Evolutionary conservation across 2,329 filamentous ascomycete genomes (phyloP).

Genomic region (Fusarium avenaceum): DNA sequence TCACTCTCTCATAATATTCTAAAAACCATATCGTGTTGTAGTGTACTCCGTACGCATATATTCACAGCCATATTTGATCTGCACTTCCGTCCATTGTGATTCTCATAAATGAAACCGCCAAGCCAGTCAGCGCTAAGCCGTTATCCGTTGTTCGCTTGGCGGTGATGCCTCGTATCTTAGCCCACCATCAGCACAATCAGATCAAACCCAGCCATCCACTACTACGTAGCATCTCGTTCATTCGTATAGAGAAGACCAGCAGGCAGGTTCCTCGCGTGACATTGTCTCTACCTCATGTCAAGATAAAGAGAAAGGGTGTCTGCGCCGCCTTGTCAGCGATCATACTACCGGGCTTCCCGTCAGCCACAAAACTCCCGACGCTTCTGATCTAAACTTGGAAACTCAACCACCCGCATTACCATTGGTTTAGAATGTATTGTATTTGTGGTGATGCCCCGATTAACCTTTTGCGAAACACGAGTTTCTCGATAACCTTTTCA

Average conservation of each 20-base stretch:
- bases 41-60: too few species aligned
- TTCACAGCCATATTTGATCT: conserved; percentile 11
- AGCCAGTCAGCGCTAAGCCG: conserved; percentile 31
- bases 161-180: conserved; percentile 7
- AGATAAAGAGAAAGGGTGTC: not conserved
- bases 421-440: not conserved
- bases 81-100: conserved; percentile 5
- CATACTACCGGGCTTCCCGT: conserved; percentile 13
- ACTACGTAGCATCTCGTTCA: not conserved
- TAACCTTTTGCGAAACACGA: not conserved
- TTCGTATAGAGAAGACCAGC: not conserved
- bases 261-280: conserved; percentile 1
- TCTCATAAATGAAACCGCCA: conserved; percentile 32
- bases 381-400: conserved; percentile 8
- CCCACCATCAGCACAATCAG: not conserved
- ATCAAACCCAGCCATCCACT: not conserved
- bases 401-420: not conserved
- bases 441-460: not conserved
- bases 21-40: not conserved
- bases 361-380: conserved; percentile 7
- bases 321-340: not conserved
- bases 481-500: conserved; percentile 9
- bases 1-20: not conserved
- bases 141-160: conserved; percentile 24
- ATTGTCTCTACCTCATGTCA: not conserved